These are phyloP conservation scores for Scalesia atractyloides DNA, from an alignment of 129 eudicot species.

Conservation along the genomic window DNA sequence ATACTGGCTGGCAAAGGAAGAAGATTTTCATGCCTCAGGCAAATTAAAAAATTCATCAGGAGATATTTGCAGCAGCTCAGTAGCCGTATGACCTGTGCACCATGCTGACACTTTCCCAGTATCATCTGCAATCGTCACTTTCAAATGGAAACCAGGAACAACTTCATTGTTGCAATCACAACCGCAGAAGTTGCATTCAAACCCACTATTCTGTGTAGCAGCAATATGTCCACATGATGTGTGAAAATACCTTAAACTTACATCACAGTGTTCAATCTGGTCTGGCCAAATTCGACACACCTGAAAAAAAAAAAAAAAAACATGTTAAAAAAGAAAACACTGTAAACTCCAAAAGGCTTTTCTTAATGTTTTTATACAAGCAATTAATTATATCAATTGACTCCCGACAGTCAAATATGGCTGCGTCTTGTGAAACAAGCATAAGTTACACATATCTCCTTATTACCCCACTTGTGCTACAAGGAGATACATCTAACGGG, in stretches of 20 bases:
- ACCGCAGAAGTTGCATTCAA: slow-evolving; percentile 67
- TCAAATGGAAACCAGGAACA: slow-evolving; percentile 59
- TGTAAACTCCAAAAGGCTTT: background rate
- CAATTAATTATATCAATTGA: background rate
- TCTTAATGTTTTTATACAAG: background rate
- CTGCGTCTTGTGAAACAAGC: background rate
- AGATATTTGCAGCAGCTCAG: slow-evolving; percentile 83
- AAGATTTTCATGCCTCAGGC: slow-evolving; percentile 60
- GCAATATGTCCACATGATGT: slow-evolving; percentile 64
- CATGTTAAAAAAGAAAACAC: background rate
- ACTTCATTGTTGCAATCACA: slow-evolving; percentile 51
- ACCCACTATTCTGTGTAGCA: slow-evolving; percentile 39
- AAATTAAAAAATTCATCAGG: slow-evolving; percentile 74
- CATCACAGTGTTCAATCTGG: slow-evolving; percentile 66
- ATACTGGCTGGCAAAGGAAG: background rate
- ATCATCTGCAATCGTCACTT: slow-evolving; percentile 73
- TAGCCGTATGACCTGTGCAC: slow-evolving; percentile 87
- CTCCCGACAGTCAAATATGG: background rate
- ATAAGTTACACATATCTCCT: background rate
- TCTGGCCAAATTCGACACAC: slow-evolving; percentile 80
- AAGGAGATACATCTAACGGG: background rate
- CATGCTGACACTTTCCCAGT: slow-evolving; percentile 65
- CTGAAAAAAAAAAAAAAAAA: slow-evolving; percentile 39
- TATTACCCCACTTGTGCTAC: background rate
- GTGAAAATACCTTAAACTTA: slow-evolving; percentile 60